phyloP scores from a whole-genome alignment of 257 asterid genomes.

The Forsythia suspensa region DNA sequence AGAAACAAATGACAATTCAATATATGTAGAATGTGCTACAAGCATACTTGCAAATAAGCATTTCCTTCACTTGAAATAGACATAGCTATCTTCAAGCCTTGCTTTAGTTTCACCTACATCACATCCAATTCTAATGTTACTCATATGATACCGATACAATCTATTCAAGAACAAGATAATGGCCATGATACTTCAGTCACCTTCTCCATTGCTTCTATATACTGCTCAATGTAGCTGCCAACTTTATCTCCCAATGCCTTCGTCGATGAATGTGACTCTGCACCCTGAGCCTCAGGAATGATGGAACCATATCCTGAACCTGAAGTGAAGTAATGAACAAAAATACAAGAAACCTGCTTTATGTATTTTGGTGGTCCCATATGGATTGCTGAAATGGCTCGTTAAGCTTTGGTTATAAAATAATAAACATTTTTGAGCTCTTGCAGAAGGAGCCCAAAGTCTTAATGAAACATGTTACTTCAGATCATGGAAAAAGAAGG shows the following conservation, averaged over 20 bases:
- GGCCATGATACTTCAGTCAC: conserved; percentile 34
- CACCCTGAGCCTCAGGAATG: conserved; percentile 73
- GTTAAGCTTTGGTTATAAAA: too few relatives aligned
- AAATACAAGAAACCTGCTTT: background rate
- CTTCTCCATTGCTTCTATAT: conserved; percentile 91
- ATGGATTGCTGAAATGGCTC: too few relatives aligned
- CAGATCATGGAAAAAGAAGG: background rate
- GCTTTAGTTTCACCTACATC: conserved; percentile 82
- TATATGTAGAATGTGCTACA: background rate
- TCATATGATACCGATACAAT: conserved; percentile 13
- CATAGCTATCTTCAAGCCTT: conserved; percentile 94
- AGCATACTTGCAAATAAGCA: conserved; percentile 79
- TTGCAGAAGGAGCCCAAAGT: background rate
- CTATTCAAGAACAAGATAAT: background rate
- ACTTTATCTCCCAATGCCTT: conserved; percentile 76
- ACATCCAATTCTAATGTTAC: conserved; percentile 22
- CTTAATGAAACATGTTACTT: background rate
- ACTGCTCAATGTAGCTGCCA: conserved; percentile 60
- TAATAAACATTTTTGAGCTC: background rate
- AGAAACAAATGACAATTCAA: conserved; percentile 10
- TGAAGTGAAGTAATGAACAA: conserved; percentile 26
- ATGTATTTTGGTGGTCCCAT: too few relatives aligned
- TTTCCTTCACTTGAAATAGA: conserved; percentile 86
- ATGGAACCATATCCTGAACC: conserved; percentile 88
- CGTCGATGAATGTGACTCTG: conserved; percentile 68